phyloP scores from a whole-genome alignment of 305 asterid species.

The Ajuga reptans region DNA sequence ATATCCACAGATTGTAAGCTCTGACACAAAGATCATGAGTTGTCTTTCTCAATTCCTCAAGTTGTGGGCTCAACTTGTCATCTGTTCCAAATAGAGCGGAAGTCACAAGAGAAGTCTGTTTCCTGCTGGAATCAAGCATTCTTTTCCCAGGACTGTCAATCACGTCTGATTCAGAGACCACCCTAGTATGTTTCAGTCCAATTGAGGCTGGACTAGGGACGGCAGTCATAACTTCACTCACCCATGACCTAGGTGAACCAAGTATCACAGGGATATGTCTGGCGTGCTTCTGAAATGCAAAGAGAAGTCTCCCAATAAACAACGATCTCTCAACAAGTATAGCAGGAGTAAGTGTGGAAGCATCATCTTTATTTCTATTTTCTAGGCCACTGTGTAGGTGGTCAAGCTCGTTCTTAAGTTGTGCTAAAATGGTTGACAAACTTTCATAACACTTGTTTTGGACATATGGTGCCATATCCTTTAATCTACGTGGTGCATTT shows the following conservation, averaged over 20 bases:
- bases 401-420: constrained; percentile 68
- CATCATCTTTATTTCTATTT: constrained; percentile 38
- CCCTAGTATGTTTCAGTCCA: constrained; percentile 38
- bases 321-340: constrained; percentile 78
- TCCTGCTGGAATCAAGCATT: constrained; percentile 54
- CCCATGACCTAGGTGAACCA: constrained; percentile 95
- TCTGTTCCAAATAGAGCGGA: constrained; percentile 71
- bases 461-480: constrained; percentile 70
- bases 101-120: constrained; percentile 55
- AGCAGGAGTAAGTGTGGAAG: constrained; percentile 44
- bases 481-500: constrained; percentile 70
- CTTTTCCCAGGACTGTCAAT: constrained; percentile 54
- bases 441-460: constrained; percentile 73
- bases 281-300: constrained; percentile 90
- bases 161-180: constrained; percentile 38
- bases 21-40: constrained; percentile 70
- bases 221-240: constrained; percentile 38
- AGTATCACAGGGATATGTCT: constrained; percentile 75
- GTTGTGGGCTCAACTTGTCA: constrained; percentile 72
- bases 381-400: constrained; percentile 43
- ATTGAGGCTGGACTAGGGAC: constrained; percentile 33
- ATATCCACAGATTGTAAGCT: constrained; percentile 87
- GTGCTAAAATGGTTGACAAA: constrained; percentile 56
- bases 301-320: constrained; percentile 82
- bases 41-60: constrained; percentile 63